Conservation (phyloP, 352 stramenopile genomes). For the Phytophthora citricola region DNA sequence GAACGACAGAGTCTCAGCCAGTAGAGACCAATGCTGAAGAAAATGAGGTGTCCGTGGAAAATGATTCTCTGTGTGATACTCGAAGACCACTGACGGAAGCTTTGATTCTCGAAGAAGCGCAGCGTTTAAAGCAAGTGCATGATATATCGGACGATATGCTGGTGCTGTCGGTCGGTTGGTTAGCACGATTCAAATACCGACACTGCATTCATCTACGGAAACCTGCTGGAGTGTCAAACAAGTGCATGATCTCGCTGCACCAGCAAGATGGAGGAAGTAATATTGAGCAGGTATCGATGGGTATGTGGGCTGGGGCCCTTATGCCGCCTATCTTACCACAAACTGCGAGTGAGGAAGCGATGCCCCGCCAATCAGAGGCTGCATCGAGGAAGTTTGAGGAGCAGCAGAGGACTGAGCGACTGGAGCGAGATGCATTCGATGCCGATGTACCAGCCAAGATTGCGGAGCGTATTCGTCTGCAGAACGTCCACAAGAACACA, state of each 20-base stretch:
- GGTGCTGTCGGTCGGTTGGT: slow-evolving; percentile 76
- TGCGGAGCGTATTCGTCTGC: slow-evolving; percentile 83
- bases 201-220: slow-evolving; percentile 77
- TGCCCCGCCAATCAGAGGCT: slow-evolving; percentile 30
- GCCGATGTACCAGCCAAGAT: slow-evolving; percentile 80
- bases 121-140: slow-evolving; percentile 72
- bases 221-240: slow-evolving; percentile 23
- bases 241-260: background rate
- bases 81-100: slow-evolving; percentile 57
- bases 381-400: slow-evolving; percentile 83
- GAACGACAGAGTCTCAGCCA: background rate
- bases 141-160: slow-evolving; percentile 69
- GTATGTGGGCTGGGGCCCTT: slow-evolving; percentile 14
- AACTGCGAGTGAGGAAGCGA: background rate
- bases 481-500: slow-evolving; percentile 91
- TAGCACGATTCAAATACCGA: slow-evolving; percentile 75
- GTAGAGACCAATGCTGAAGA: background rate
- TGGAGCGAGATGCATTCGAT: slow-evolving; percentile 84
- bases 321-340: slow-evolving; percentile 5
- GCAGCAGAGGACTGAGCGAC: slow-evolving; percentile 66
- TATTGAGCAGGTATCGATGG: slow-evolving; percentile 2
- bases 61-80: slow-evolving; percentile 1
- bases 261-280: slow-evolving; percentile 1
- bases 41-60: background rate
- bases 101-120: slow-evolving; percentile 77